These are phyloP conservation scores for Candida tropicalis DNA, from an alignment of 1,139 yeast genomes.

Conservation along the genomic window DNA sequence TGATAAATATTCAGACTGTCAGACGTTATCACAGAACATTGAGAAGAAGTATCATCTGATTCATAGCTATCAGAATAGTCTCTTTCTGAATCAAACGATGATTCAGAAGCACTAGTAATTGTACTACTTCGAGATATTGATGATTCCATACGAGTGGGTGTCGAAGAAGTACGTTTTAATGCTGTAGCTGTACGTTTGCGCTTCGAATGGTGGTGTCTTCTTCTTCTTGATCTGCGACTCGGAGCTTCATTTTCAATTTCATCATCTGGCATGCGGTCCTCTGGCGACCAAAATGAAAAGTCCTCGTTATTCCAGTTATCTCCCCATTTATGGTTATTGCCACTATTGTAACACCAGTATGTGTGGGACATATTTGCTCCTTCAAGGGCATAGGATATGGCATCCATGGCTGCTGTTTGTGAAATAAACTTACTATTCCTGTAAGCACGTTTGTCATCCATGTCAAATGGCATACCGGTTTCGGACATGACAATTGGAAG, in stretches of 20 bases:
- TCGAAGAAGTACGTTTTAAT: neutral
- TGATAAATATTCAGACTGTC: slow-evolving; percentile 27
- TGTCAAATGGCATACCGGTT: slow-evolving; percentile 97
- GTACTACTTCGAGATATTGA: slow-evolving; percentile 9
- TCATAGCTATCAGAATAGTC: slow-evolving; percentile 9
- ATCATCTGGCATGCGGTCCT: slow-evolving; percentile 46
- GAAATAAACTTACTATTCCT: slow-evolving; percentile 62
- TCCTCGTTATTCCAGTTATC: slow-evolving; percentile 95
- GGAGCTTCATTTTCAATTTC: slow-evolving; percentile 1
- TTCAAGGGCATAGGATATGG: slow-evolving; percentile 77
- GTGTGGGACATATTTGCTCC: slow-evolving; percentile 71
- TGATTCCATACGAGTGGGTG: slow-evolving; percentile 12
- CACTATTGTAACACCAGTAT: slow-evolving; percentile 80
- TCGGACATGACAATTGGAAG: slow-evolving; percentile 83
- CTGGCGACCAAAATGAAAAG: slow-evolving; percentile 80
- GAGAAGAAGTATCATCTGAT: slow-evolving; percentile 11
- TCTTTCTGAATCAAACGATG: slow-evolving; percentile 4
- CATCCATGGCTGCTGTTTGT: slow-evolving; percentile 85
- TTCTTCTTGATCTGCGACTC: slow-evolving; percentile 1
- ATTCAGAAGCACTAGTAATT: slow-evolving; percentile 5
- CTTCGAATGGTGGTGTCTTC: neutral
- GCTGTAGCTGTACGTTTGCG: neutral
- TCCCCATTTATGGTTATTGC: slow-evolving; percentile 79
- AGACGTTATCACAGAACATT: slow-evolving; percentile 19
- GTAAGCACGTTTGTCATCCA: slow-evolving; percentile 78